Evolutionary conservation across 202 grass and related monocot species (phyloP), one percentile per base, ranked within the genome.

Genomic region (Setaria italica): DNA sequence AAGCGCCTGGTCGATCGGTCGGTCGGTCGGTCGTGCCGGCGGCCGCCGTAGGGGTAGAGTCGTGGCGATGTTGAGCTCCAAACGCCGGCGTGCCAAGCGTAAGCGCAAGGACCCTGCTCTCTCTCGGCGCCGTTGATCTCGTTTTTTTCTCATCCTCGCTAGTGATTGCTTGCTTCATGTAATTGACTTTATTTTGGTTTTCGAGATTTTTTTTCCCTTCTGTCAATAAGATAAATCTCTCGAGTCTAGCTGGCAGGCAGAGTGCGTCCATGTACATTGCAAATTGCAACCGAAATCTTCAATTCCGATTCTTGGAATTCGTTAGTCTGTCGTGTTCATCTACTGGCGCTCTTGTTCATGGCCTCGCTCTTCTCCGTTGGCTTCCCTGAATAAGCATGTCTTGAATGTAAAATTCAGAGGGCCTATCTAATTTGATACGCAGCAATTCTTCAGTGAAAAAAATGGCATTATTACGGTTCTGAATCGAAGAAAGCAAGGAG

Each of bases 231-330:
- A 41, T 46, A 46, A 10, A 46, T 49, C 16, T 29, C 13, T 74
- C 3, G 29, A 73, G 49, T 57, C 10, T 13, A 63, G 60, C 60
- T 63, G 29, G 60, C 11, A 63, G 29, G 43, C 43, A 46, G 43
- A 46, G 43, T 32, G 17, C 48, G 65, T 63, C 43, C 75, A 41
- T 85, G 75, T 85, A 53, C 65, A 79, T 63, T 63, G 25, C 66
- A 41, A 14, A 63, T 33, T 53, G 84, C 47, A 71, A 70, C 19
- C 37, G 29, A 63, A 82, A 55, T 21, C 19, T 6, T 11, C 33
- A 51, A 32, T 62, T 62, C 12, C 29, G 2, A 0, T 33, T 33
- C 29, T 15, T 33, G 11, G 29, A 33, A 33, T 62, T 33, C n/a
- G 12, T 62, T 14, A 1, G 9, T 21, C 16, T 17, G 51, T 19